Percentiles rank a stretch among this genome's conserved stretches.
Evolutionary conservation across 2,329 filamentous ascomycete genomes (phyloP).

Genomic region (Epichloe sylvatica): DNA sequence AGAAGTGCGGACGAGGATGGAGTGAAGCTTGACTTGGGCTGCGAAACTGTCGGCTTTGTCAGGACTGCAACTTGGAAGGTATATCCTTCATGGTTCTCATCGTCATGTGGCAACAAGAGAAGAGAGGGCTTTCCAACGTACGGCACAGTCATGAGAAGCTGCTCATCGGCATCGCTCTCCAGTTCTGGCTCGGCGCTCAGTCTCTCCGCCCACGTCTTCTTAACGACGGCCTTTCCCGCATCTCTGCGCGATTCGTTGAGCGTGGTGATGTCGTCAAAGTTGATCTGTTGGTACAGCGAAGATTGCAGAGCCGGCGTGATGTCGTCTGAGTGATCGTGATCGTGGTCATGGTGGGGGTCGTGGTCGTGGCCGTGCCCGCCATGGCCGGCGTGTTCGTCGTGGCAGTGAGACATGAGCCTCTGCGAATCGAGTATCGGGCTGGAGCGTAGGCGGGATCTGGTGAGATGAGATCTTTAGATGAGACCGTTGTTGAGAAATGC

Average conservation of each 20-base stretch:
- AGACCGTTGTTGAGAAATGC: too few species aligned
- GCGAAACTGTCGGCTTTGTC: constrained; percentile 53
- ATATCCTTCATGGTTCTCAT: not conserved
- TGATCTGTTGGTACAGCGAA: constrained; percentile 82
- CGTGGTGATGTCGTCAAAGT: constrained; percentile 72
- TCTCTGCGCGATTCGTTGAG: constrained; percentile 64
- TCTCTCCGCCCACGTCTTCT: constrained; percentile 85
- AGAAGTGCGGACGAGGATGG: constrained; percentile 72
- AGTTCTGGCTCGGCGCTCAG: constrained; percentile 60
- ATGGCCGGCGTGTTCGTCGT: constrained; percentile 39
- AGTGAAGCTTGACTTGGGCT: constrained; percentile 83
- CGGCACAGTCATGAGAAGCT: constrained; percentile 87
- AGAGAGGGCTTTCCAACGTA: constrained; percentile 32
- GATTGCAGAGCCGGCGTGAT: constrained; percentile 81
- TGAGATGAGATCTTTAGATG: too few species aligned
- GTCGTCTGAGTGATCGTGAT: constrained; percentile 75
- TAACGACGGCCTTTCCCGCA: constrained; percentile 59
- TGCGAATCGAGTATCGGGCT: not conserved
- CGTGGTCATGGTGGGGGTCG: constrained; percentile 32
- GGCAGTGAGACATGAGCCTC: constrained; percentile 30
- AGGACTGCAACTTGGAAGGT: not conserved
- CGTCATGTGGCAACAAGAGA: not conserved
- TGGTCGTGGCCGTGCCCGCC: constrained; percentile 33
- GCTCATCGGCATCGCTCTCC: constrained; percentile 76
- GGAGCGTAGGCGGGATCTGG: too few species aligned